Base-by-base conservation (phyloP, 441 rosid species). In the Arabidopsis hybrid region DNA sequence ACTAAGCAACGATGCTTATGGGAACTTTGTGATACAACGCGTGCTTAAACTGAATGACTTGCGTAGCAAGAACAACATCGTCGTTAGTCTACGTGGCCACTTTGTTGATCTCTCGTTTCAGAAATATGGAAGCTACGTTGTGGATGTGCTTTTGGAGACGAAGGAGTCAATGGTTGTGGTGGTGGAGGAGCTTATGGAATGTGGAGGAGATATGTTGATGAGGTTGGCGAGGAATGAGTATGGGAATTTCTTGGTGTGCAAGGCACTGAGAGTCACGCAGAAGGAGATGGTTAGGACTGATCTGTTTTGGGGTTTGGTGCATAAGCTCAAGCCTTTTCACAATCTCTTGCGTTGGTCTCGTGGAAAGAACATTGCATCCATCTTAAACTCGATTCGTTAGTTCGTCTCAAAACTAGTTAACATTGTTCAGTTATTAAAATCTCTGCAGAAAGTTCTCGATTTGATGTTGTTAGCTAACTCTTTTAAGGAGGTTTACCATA, bases 21-120 rank as follows among this genome's bases (percentile, higher is more conserved):
- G 55, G 55, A 50, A 4, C 55, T 50, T 8, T 18, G 55, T 49
- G 52, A 8, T 47, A 4, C 52, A 47, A 16, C 52, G 6, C 1
- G 1, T 47, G 29, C 53, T 17, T 49, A 49, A 17, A 17, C 29
- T 7, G 53, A 49, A 52, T 11, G 34, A 52, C 26, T 52, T 52
- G 34, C 34, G 34, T 51, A 18, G 56, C 56, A 49, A 18, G 29
- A 18, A 49, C 12, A 16, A 49, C 29, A 16, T 51, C 34, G 56
- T 12, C 3, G 56, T 4, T 21, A 9, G 10, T 1, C n/a, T 51
- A 51, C 56, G 56, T 21, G 56, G 32, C 7, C 32, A 51, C 13
- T 51, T 13, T 52, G 57, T 52, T 26, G 34, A 21, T 26, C 57
- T 52, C 57, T 52, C 57, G 34, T 26, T 26, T 26, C 35, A 52